phyloP scores from a whole-genome alignment of 768 basidiomycete species.

The Boletus fagicola region DNA sequence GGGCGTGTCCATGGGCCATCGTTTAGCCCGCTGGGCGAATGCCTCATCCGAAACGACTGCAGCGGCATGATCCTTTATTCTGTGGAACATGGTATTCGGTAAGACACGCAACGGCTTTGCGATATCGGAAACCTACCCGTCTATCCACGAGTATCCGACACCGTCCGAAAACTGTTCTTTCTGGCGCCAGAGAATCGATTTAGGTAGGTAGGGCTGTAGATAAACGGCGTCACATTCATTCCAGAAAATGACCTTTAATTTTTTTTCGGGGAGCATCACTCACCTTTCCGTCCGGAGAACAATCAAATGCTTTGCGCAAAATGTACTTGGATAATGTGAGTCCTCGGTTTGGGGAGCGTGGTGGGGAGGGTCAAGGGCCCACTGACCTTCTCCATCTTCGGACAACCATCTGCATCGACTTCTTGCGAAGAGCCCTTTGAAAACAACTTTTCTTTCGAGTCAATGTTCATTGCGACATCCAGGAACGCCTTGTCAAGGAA shows the following conservation, averaged over 20 bases:
- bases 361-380: not conserved
- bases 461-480: slow-evolving; percentile 88
- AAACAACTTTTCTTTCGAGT: slow-evolving; percentile 88
- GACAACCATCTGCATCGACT: slow-evolving; percentile 80
- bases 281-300: slow-evolving; percentile 74
- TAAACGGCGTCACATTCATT: not conserved
- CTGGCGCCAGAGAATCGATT: slow-evolving; percentile 95
- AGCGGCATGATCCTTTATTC: slow-evolving; percentile 88
- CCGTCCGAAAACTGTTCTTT: slow-evolving; percentile 99
- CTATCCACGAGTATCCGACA: slow-evolving; percentile 98
- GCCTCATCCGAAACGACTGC: slow-evolving; percentile 74
- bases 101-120: not conserved
- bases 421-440: slow-evolving; percentile 72
- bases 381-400: slow-evolving; percentile 91
- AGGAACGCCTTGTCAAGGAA: slow-evolving; percentile 98
- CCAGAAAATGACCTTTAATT: not conserved
- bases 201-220: slow-evolving; percentile 82
- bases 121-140: slow-evolving; percentile 56
- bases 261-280: not conserved
- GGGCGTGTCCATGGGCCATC: slow-evolving; percentile 79
- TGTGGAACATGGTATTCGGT: slow-evolving; percentile 28
- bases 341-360: slow-evolving; percentile 1
- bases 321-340: slow-evolving; percentile 63
- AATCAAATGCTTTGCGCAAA: slow-evolving; percentile 93
- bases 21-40: slow-evolving; percentile 66